Evolutionary conservation across 1,284 basidiomycete genomes (phyloP).

Genomic region (Ganoderma lingzhi): DNA sequence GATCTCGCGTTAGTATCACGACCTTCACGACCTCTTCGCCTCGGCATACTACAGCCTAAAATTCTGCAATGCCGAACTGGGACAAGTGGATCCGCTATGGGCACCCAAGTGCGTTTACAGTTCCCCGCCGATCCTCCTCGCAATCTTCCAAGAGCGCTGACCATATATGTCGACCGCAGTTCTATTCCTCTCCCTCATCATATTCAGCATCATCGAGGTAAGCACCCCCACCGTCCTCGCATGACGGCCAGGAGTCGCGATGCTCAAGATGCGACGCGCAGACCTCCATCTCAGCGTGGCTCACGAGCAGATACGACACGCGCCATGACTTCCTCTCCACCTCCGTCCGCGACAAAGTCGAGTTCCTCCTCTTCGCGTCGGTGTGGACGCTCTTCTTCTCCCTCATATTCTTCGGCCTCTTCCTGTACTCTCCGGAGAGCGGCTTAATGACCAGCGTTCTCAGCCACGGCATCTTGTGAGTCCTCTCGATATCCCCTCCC

Average conservation of each 20-base stretch:
- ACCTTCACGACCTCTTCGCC: slow-evolving; percentile 28
- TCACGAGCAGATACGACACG: slow-evolving; percentile 62
- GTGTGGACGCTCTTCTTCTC: slow-evolving; percentile 73
- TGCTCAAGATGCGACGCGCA: slow-evolving; percentile 36
- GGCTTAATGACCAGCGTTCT: slow-evolving; percentile 65
- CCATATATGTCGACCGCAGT: slow-evolving; percentile 42
- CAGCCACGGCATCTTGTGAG: slow-evolving; percentile 71
- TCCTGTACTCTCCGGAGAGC: slow-evolving; percentile 54
- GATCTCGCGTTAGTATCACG: slow-evolving; percentile 19
- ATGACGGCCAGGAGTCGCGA: not conserved
- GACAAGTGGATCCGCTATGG: slow-evolving; percentile 54
- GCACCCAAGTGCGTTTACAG: slow-evolving; percentile 56
- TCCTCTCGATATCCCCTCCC: slow-evolving; percentile 16
- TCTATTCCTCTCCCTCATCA: slow-evolving; percentile 59
- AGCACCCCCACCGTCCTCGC: slow-evolving; percentile 18
- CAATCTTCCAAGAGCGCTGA: not conserved
- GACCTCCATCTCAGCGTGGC: slow-evolving; percentile 76
- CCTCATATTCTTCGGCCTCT: slow-evolving; percentile 58
- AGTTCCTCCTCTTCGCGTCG: slow-evolving; percentile 72
- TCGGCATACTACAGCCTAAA: not conserved
- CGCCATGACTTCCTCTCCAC: slow-evolving; percentile 59
- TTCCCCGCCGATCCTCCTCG: not conserved
- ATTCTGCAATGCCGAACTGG: slow-evolving; percentile 44
- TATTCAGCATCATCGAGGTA: slow-evolving; percentile 69
- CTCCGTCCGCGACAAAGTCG: slow-evolving; percentile 65